Conservation (phyloP, 1,284 basidiomycete genomes). For the Tremellales sp. region DNA sequence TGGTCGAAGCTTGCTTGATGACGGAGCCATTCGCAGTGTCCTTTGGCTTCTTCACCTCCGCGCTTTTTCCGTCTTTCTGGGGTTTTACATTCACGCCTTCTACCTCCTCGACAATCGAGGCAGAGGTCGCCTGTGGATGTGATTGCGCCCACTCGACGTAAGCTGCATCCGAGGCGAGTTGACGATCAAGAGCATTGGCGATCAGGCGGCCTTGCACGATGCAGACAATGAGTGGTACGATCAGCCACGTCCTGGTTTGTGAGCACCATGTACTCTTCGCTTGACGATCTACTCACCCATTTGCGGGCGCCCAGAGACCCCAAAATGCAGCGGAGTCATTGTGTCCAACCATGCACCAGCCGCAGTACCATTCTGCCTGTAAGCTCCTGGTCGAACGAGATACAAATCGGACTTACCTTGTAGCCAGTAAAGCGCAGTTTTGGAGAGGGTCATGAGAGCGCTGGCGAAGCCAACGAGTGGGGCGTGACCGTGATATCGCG, state of each 20-base stretch:
- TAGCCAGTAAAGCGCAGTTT: conserved; percentile 76
- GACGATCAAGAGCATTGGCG: conserved; percentile 22
- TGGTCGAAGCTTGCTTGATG: neutral
- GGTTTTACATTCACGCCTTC: neutral
- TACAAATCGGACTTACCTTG: conserved; percentile 55
- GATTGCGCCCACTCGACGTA: conserved; percentile 12
- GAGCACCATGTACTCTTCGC: conserved; percentile 1
- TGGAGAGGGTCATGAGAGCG: conserved; percentile 71
- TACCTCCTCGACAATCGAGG: neutral
- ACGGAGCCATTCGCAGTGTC: neutral
- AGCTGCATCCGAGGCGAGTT: conserved; percentile 22
- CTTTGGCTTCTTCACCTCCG: neutral
- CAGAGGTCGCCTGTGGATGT: neutral
- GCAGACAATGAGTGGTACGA: conserved; percentile 32
- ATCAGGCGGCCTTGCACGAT: conserved; percentile 32
- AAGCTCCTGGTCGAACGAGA: neutral
- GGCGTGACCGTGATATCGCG: conserved; percentile 27
- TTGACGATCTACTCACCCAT: conserved; percentile 11
- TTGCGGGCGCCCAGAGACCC: neutral
- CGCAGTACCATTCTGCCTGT: conserved; percentile 44
- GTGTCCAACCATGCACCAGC: conserved; percentile 67
- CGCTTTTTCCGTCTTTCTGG: neutral
- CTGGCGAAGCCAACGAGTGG: conserved; percentile 70
- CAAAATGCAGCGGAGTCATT: conserved; percentile 58
- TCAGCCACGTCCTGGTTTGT: conserved; percentile 27